Evolutionary conservation across 257 asterid genomes (phyloP), one percentile per base, ranked within the genome.

Genomic region (Solanum ahanhuiri): DNA sequence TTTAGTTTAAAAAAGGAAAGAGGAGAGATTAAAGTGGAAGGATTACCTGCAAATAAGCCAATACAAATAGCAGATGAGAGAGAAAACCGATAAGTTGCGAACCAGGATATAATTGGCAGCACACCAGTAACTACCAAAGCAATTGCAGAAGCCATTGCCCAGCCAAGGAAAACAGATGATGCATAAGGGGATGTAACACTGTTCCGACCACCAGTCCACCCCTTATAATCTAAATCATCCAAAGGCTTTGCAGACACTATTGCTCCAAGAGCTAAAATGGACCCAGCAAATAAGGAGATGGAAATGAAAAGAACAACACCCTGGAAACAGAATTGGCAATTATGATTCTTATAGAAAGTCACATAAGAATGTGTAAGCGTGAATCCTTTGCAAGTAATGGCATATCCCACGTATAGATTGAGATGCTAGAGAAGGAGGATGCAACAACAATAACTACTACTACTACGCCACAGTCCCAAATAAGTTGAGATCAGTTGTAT

Each of bases 21-120:
- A 43, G 77, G 58, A 75, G 75, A 88, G 87, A 69, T 22, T 34
- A 66, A 17, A 58, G 86, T 51, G 83, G 82, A 89, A 73, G 76
- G 69, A 84, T 90, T 82, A 97, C 99, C 98, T 91, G 97, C 93
- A 91, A 97, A 97, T 89, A 92, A 85, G 81, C 98, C 99, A 88
- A 94, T 87, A 88, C 96, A 97, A 67, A 91, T 88, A 87, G 98
- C 99, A 90, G 99, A 95, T 17, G 99, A 95, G 85, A 94, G 91
- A 83, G 99, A 94, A 88, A 97, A 97, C 31, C 97, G 96, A 67
- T 97, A 97, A 4, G 99, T 97, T 73, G 99, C 95, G 88, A 97
- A 97, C 99, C 99, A 97, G 51, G 99, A 97, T 82, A 93, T 94
- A 81, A 97, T 93, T 4, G 99, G 98, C 91, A 97, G 94, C 89